A percentile compares a stretch with the other conserved stretches of the same genome.
Conservation (phyloP, 257 asterid species). For the Solanum habrochaites region DNA sequence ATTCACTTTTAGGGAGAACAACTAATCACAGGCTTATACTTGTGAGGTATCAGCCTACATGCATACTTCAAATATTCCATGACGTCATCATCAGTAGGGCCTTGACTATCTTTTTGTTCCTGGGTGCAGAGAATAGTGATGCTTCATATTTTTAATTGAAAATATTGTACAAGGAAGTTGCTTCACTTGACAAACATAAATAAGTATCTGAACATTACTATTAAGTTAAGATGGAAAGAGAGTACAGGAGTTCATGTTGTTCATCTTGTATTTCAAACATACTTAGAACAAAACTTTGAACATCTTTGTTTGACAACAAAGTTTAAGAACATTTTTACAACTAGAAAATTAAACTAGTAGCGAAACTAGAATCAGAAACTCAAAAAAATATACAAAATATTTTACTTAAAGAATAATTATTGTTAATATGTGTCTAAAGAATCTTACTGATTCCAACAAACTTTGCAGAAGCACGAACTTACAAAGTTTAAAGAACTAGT, state of each 20-base stretch:
- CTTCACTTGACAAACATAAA: neutral
- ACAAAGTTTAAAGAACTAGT: too few relatives aligned
- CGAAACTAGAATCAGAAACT: too few relatives aligned
- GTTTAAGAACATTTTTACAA: too few relatives aligned
- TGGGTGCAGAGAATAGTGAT: neutral
- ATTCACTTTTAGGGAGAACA: conserved; percentile 49
- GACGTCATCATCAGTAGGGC: neutral
- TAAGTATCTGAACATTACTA: neutral
- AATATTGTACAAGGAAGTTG: neutral
- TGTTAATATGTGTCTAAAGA: too few relatives aligned
- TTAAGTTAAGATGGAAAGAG: neutral
- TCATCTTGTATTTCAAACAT: too few relatives aligned
- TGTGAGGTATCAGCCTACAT: conserved; percentile 59
- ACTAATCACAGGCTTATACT: conserved; percentile 82
- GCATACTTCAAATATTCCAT: conserved; percentile 11
- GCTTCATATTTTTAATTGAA: neutral
- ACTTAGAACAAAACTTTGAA: neutral
- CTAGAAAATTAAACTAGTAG: too few relatives aligned
- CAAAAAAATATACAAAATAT: too few relatives aligned
- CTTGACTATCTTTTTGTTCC: neutral
- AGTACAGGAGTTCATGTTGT: neutral
- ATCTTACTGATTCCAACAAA: too few relatives aligned
- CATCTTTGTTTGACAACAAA: too few relatives aligned
- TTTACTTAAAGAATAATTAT: too few relatives aligned
- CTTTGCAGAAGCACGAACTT: too few relatives aligned